A percentile compares a stretch with the other conserved stretches of the same genome.
These are phyloP conservation scores for Lipomyces sp. DNA, from an alignment of 805 yeast genomes.

Conservation along the genomic window DNA sequence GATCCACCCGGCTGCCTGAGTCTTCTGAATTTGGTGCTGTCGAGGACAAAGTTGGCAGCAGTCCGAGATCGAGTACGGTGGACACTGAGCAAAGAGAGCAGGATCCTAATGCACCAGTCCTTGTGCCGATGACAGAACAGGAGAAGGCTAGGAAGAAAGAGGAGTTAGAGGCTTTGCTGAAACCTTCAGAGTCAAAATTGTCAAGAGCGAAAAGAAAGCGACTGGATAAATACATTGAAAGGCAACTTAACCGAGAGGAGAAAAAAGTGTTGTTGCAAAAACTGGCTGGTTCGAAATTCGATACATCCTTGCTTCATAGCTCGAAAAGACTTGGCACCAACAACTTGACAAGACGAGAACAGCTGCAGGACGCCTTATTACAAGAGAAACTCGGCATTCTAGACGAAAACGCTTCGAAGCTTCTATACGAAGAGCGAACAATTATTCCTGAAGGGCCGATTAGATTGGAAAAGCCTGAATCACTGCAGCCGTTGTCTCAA, in stretches of 20 bases:
- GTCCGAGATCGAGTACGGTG: background rate
- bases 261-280: slow-evolving; percentile 76
- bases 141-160: slow-evolving; percentile 71
- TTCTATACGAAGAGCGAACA: slow-evolving; percentile 71
- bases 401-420: slow-evolving; percentile 61
- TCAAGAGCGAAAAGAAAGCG: slow-evolving; percentile 74
- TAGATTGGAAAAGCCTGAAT: background rate
- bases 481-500: background rate
- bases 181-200: slow-evolving; percentile 69
- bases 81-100: slow-evolving; percentile 24
- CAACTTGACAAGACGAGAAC: slow-evolving; percentile 66
- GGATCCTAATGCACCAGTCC: slow-evolving; percentile 64
- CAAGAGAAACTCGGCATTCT: slow-evolving; percentile 75
- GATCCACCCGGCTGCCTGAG: slow-evolving; percentile 56
- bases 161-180: slow-evolving; percentile 61
- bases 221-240: slow-evolving; percentile 89
- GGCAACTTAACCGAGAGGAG: slow-evolving; percentile 86
- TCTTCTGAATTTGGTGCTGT: background rate
- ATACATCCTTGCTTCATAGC: slow-evolving; percentile 69
- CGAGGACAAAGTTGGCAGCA: background rate
- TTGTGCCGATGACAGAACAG: slow-evolving; percentile 64
- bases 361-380: slow-evolving; percentile 72
- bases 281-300: slow-evolving; percentile 66
- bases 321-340: slow-evolving; percentile 82
- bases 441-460: slow-evolving; percentile 59